Evolutionary conservation across 1,139 yeast species (phyloP), one percentile per base, ranked within the genome.

Genomic region (Saccharomycopsis phalli): DNA sequence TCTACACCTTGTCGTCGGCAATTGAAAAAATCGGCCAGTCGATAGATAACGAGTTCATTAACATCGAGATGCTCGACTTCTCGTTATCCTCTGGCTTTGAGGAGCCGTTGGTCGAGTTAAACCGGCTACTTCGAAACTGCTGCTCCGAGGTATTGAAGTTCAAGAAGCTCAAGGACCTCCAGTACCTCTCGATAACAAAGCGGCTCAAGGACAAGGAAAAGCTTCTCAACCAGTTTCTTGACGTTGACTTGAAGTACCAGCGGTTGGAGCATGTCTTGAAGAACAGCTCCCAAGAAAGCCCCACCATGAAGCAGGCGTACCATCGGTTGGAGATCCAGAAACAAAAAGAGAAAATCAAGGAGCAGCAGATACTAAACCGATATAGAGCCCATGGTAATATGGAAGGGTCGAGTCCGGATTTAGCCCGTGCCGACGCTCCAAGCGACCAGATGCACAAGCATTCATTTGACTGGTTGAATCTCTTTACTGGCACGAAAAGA

Each of bases 21-120:
- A 53, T 59, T 36, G 65, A 61, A 41, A 49, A 49, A 32, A 53
- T 59, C 25, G 65, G 65, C 3, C 61, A 60, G 42, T 50, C 49
- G 21, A 51, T 61, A 7, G 65, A 61, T 43, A 49, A 58, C 21
- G 57, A 56, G 5, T 61, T 59, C 42, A 47, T 61, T 32, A 60
- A 58, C 31, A 49, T 58, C 32, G 63, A 61, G 37, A 44, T 53
- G 18, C 47, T 60, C 25, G 49, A 52, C 7, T 51, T 50, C 30
- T 48, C 55, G 11, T 43, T 59, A 14, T 55, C 53, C 2, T 45
- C 54, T 4, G 47, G 50, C 26, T 49, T 59, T n/a, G 53, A 50
- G 35, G 64, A 60, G 44, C 61, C 62, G 5, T 31, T 60, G 17
- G 52, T 53, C 39, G 56, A 57, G n/a, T 32, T 60, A 31, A 53